phyloP scores from a whole-genome alignment of 768 basidiomycete genomes.

The Ephemerocybe angulata region DNA sequence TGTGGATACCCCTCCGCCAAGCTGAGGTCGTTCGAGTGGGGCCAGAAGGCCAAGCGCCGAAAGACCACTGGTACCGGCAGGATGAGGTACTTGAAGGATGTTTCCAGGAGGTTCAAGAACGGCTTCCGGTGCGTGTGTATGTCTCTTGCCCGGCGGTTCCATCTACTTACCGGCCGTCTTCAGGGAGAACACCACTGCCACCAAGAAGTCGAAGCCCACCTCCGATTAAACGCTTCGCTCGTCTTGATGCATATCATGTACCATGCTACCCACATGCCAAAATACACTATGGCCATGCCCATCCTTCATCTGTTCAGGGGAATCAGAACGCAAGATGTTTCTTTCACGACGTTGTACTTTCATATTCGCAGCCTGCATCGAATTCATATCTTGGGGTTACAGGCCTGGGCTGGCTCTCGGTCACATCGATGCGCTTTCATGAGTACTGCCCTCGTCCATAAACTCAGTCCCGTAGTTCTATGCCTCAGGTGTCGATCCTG shows the following conservation, averaged over 20 bases:
- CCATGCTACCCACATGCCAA: no score
- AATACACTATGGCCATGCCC: no score
- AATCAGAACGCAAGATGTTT: no score
- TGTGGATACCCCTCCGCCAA: conserved; percentile 97
- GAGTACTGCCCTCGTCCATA: no score
- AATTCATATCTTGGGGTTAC: no score
- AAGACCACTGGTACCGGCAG: conserved; percentile 98
- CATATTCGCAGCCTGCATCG: no score
- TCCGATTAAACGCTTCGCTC: background rate
- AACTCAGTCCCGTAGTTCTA: no score
- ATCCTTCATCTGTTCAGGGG: no score
- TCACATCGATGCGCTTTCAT: no score
- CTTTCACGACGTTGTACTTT: no score
- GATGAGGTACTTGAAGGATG: conserved; percentile 90
- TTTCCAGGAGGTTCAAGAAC: conserved; percentile 97
- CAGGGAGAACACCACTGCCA: conserved; percentile 90
- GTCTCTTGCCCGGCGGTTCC: background rate
- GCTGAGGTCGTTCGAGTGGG: conserved; percentile 96
- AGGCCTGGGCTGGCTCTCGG: no score
- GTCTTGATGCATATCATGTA: no score
- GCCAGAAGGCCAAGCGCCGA: conserved; percentile 98
- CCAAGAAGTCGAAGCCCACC: conserved; percentile 63
- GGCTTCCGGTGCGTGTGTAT: conserved; percentile 75
- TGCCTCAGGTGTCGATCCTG: background rate
- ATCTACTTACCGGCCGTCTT: background rate